Percentiles rank a stretch among this genome's conserved stretches.
phyloP scores from a whole-genome alignment of 2,329 filamentous ascomycete genomes.

The Aspergillus latus region DNA sequence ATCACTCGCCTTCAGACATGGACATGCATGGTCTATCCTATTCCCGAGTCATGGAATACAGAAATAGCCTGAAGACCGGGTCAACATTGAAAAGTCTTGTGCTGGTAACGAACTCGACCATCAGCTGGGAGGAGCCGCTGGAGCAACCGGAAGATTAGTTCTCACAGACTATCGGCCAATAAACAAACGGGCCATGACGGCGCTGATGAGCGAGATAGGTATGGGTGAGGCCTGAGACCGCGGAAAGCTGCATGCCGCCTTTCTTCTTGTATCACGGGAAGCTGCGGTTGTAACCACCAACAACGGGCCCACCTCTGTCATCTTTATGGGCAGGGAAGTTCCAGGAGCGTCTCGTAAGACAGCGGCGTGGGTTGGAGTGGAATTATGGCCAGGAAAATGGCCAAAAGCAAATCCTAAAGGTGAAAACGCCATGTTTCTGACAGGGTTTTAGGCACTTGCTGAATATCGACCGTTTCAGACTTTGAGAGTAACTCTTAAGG shows the following conservation, averaged over 20 bases:
- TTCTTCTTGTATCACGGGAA: conserved; percentile 30
- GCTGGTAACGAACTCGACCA: conserved; percentile 20
- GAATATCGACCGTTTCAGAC: neutral
- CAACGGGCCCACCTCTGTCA: conserved; percentile 24
- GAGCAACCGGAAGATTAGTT: conserved; percentile 27
- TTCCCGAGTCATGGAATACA: conserved; percentile 9
- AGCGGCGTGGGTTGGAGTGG: conserved; percentile 14
- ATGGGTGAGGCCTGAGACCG: conserved; percentile 34
- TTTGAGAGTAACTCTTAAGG: neutral
- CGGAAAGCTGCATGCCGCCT: conserved; percentile 33
- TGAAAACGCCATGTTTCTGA: neutral
- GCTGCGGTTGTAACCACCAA: conserved; percentile 24
- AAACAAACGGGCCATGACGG: conserved; percentile 10
- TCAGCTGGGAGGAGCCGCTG: conserved; percentile 17
- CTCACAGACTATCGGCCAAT: conserved; percentile 26
- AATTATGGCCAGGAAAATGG: conserved; percentile 8
- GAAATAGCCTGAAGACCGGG: conserved; percentile 2
- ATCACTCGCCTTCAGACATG: conserved; percentile 4
- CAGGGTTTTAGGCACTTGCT: conserved; percentile 4
- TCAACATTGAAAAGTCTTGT: conserved; percentile 13
- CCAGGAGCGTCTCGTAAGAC: conserved; percentile 13
- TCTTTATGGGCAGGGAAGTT: conserved; percentile 16
- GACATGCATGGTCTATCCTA: conserved; percentile 1
- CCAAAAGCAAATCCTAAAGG: neutral
- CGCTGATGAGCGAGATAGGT: conserved; percentile 24